Evolutionary conservation across 2,329 filamentous ascomycete species (phyloP).

Genomic region (Didymella keratinophila): DNA sequence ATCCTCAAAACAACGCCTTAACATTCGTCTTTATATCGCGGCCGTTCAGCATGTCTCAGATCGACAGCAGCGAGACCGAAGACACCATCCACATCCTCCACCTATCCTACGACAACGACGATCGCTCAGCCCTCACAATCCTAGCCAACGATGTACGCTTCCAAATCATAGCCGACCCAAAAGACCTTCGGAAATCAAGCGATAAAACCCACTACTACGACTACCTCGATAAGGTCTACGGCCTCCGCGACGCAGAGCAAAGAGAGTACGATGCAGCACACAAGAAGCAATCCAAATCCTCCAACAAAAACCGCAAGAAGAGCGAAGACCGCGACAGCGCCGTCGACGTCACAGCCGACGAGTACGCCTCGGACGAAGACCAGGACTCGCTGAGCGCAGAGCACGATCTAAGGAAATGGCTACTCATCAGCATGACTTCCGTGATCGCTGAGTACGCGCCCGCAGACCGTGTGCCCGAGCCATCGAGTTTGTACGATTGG

Average conservation of each 20-base stretch:
- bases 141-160: conserved; percentile 34
- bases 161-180: conserved; percentile 22
- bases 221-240: conserved; percentile 27
- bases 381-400: conserved; percentile 28
- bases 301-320: conserved; percentile 8
- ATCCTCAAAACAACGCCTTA: background rate
- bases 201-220: conserved; percentile 30
- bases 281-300: conserved; percentile 7
- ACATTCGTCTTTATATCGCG: background rate
- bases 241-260: conserved; percentile 26
- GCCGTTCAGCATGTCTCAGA: conserved; percentile 18
- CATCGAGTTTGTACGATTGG: conserved; percentile 27
- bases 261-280: conserved; percentile 22
- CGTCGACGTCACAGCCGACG: conserved; percentile 26
- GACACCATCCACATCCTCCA: conserved; percentile 24
- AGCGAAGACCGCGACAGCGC: conserved; percentile 29
- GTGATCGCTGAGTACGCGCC: conserved; percentile 24
- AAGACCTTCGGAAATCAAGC: conserved; percentile 22
- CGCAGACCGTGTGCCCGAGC: conserved; percentile 25
- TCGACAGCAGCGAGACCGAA: conserved; percentile 1
- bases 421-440: conserved; percentile 19
- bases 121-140: conserved; percentile 24
- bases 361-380: conserved; percentile 20
- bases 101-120: conserved; percentile 27
- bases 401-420: conserved; percentile 28